phyloP scores from a whole-genome alignment of 768 basidiomycete species.

The Boletus rex-veris region DNA sequence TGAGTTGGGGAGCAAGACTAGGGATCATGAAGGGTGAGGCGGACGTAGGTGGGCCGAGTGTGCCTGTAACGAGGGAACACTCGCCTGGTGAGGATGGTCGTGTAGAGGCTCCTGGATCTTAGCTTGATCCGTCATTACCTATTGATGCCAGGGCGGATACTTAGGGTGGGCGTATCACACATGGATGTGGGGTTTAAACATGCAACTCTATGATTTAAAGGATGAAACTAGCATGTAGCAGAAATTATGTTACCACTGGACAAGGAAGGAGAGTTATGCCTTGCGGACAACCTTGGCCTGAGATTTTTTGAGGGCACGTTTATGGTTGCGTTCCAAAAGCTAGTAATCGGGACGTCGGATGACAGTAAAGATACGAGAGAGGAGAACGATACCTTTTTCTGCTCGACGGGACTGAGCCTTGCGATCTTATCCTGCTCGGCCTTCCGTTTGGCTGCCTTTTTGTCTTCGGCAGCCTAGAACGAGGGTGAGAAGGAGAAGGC shows the following conservation, averaged over 20 bases:
- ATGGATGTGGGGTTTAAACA: background rate
- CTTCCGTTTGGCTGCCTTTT: slow-evolving; percentile 67
- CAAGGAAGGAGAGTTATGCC: slow-evolving; percentile 7
- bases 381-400: slow-evolving; percentile 61
- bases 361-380: background rate
- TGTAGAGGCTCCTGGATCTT: slow-evolving; percentile 3
- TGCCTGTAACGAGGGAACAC: slow-evolving; percentile 14
- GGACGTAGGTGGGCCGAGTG: slow-evolving; percentile 16
- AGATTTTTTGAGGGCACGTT: slow-evolving; percentile 63
- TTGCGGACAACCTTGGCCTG: slow-evolving; percentile 56
- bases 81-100: slow-evolving; percentile 13
- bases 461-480: slow-evolving; percentile 56
- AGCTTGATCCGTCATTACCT: slow-evolving; percentile 15
- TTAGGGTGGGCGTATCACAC: slow-evolving; percentile 14
- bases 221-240: slow-evolving; percentile 1
- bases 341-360: slow-evolving; percentile 23
- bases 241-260: background rate
- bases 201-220: slow-evolving; percentile 12
- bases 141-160: background rate
- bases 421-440: slow-evolving; percentile 71
- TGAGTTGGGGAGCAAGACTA: slow-evolving; percentile 71
- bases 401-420: slow-evolving; percentile 72
- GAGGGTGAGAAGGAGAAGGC: background rate
- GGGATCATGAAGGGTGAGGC: slow-evolving; percentile 35
- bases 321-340: slow-evolving; percentile 75